Evolutionary conservation across 805 yeast species (phyloP), one percentile per base, ranked within the genome.

Genomic region (Suhomyces prunicola): DNA sequence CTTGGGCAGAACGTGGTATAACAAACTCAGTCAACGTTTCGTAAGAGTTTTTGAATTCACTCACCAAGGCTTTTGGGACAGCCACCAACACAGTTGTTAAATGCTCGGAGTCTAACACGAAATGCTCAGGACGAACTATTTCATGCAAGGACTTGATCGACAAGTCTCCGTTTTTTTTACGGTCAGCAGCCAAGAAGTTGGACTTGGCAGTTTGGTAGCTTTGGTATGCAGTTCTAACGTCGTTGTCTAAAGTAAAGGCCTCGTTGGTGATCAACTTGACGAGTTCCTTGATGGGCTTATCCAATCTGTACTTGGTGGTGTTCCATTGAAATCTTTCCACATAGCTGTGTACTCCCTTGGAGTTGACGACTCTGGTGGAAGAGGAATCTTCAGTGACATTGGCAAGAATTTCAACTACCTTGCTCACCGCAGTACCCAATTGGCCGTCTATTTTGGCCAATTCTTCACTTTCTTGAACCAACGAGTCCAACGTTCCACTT

Each of bases 121-220:
- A 89, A 64, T 94, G 90, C 50, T 84, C 84, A 9, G 90, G 87
- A 50, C 82, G 81, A 49, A 94, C 97, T 52, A 93, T 81, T 64
- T 90, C 94, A 67, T 93, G 97, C 56, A 94, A 77, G 3, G 97
- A 88, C 68, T 89, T 86, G 52, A 93, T 92, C 3, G 97, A 86
- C 59, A 94, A 79, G 68, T 94, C 97, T 54, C 99, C 99, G 39
- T 89, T 87, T 69, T 87, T 88, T 73, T 92, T 92, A 65, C 97
- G 84, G 70, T 93, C 96, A 8, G 96, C 93, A 10, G 97, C 91
- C 47, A 85, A 80, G 55, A 91, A 78, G 66, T 86, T 88, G 44
- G 96, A 83, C 72, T 86, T 89, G 47, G 97, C 97, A 47, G 84
- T 81, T 62, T 84, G 88, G 73, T 90, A 94, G 60, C 76, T 79